Percentiles rank a stretch among this genome's conserved stretches.
Evolutionary conservation across 2,329 filamentous ascomycete genomes (phyloP).

Genomic region (Trichoderma afroharzianum): DNA sequence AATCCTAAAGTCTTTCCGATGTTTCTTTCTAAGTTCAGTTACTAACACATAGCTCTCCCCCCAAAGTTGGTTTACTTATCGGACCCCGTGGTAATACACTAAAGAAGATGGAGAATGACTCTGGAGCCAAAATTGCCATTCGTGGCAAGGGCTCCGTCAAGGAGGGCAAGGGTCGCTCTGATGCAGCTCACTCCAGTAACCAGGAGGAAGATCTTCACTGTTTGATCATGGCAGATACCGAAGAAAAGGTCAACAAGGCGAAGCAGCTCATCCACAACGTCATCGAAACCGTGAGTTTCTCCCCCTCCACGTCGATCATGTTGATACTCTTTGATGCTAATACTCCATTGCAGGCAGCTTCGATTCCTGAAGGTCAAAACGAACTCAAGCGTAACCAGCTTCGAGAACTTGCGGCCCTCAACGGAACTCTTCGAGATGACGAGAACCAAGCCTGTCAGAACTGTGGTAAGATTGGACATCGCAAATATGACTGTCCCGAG

Average conservation of each 20-base stretch:
- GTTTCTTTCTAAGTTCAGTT: slow-evolving; percentile 31
- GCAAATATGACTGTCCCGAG: slow-evolving; percentile 98
- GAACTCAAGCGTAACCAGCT: slow-evolving; percentile 98
- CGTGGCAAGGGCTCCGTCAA: slow-evolving; percentile 99
- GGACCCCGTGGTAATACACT: slow-evolving; percentile 99
- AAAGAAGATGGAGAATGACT: slow-evolving; percentile 99
- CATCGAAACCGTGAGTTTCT: slow-evolving; percentile 82
- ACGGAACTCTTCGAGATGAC: slow-evolving; percentile 97
- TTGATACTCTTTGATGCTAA: slow-evolving; percentile 23
- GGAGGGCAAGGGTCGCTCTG: slow-evolving; percentile 98
- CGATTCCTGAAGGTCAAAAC: slow-evolving; percentile 97
- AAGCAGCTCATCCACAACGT: slow-evolving; percentile 98
- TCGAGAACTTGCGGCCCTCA: slow-evolving; percentile 92
- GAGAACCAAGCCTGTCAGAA: slow-evolving; percentile 99
- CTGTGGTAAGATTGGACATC: slow-evolving; percentile 96
- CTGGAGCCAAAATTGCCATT: slow-evolving; percentile 96
- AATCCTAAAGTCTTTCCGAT: slow-evolving; percentile 26
- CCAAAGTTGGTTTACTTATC: slow-evolving; percentile 99
- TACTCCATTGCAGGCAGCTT: slow-evolving; percentile 69
- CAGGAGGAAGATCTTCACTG: slow-evolving; percentile 99
- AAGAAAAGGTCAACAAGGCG: slow-evolving; percentile 99
- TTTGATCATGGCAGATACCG: slow-evolving; percentile 98
- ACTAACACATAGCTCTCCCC: slow-evolving; percentile 91
- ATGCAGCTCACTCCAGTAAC: slow-evolving; percentile 98
- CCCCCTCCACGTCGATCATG: not conserved